Evolutionary conservation across 495 filamentous ascomycete species (phyloP), one percentile per base, ranked within the genome.

Genomic region (Aspergillus kassunensis): DNA sequence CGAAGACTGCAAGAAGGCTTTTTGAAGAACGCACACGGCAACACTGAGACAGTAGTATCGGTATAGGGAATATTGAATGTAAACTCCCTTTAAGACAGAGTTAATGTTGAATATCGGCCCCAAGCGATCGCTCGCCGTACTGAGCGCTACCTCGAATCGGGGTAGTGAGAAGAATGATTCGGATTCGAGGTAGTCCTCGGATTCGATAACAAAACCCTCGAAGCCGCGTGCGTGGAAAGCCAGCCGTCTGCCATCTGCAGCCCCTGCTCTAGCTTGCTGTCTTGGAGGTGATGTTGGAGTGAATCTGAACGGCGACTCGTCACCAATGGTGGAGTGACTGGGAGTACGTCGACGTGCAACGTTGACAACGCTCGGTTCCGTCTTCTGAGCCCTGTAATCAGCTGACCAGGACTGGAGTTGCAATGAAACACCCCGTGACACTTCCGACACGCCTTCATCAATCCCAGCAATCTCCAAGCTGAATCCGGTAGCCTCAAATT

Each of bases 11-110:
- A 80, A 72, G 62, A 97, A 88, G 6, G 90, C 88, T 51, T 85
- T 83, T 46, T 79, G 77, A 11, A 98, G 67, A 8, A 95, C 87
- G 51, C 82, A 84, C 18, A 78, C 67, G 23, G 95, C 95, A 41
- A 97, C 80, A 10, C 86, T 87, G 23, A 92, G 75, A n/a, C 90
- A 85, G 61, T 96, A 97, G 61, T 95, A 92, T 5, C 92, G 85
- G 64, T 95, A 97, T 1, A 99, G 77, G 4, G 95, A 97, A 61
- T 97, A 97, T 27, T 95, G 86, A 4, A 95, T 56, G 51, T 86
- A 83, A 2, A 99, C 61, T 7, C 85, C 87, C 61, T 85, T 87
- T 24, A 91, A 74, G 35, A 87, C 76, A 1, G 91, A 88, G 60
- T 91, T 89, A 43, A 97, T 73, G 60, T 97, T 89, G 60, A 97